Percentiles rank a stretch among this genome's conserved stretches.
These are phyloP conservation scores for Wallacemonas sp. DNA, from an alignment of 208 protist species.

Conservation along the genomic window DNA sequence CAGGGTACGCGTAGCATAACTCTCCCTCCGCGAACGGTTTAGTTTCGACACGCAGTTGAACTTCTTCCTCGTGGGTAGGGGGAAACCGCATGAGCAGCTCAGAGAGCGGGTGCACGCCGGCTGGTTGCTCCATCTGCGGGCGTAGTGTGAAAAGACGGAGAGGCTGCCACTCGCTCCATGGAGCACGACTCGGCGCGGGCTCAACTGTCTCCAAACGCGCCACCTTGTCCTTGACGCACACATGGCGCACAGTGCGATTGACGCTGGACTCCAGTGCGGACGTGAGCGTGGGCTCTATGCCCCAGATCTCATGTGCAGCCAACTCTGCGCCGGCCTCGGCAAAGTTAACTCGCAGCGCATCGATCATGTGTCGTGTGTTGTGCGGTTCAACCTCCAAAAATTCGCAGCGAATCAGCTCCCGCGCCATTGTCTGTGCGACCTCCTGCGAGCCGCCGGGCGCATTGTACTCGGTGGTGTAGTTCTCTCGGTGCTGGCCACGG, in stretches of 20 bases:
- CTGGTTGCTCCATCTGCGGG: not conserved
- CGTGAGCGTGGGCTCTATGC: too few species aligned
- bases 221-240: not conserved
- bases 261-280: too few species aligned
- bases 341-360: not conserved
- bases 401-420: not conserved
- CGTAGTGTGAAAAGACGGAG: not conserved
- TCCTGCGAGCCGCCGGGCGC: not conserved
- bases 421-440: not conserved
- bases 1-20: not conserved
- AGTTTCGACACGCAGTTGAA: not conserved
- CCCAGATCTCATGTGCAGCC: not conserved
- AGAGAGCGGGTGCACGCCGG: slow-evolving; percentile 7
- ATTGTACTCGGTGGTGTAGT: too few species aligned
- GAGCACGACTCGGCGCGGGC: not conserved
- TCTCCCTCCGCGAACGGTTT: not conserved
- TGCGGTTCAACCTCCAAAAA: not conserved
- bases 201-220: not conserved
- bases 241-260: too few species aligned
- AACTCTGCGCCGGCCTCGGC: not conserved
- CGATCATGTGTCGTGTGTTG: not conserved
- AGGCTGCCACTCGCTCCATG: not conserved
- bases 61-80: not conserved
- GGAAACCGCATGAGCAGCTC: not conserved
- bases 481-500: not conserved